Evolutionary conservation across 331 rosid species (phyloP), one percentile per base, ranked within the genome.

Genomic region (Saraca asoca): DNA sequence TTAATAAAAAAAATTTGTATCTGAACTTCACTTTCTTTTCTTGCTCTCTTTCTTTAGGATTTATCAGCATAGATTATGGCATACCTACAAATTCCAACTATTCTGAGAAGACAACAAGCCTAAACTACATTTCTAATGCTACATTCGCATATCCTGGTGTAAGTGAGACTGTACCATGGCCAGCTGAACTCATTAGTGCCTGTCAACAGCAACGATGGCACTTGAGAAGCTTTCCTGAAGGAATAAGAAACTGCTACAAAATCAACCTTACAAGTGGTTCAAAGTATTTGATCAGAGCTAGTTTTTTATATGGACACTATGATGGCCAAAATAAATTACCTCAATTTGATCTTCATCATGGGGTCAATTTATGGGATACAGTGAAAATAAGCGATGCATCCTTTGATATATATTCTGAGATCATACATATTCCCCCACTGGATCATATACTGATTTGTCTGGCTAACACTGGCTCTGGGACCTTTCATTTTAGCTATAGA

Each of bases 191-290:
- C 11, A 51, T 9, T 1, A 24, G 11, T 2, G 31, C 29, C 11
- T 3, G 4, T 6, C 79, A 43, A 38, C 73, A 51, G 4, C 75
- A 79, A 2, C 10, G 16, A 13, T 44, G 34, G 6, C n/a, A 20
- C 17, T 43, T 85, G 14, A 73, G 89, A 19, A 88, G 87, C 51
- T 88, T 88, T 62, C 89, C 95, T 12, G 53, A 8, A 8, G 89
- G 91, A 17, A 37, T 7, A 17, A 64, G 81, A 37, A 82, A 79
- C 62, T 82, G 87, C 49, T 79, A 82, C 69, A 82, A 7, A 17
- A 46, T 82, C 42, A 62, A 67, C 51, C 76, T 82, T 5, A 60
- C 55, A 0, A 69, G 15, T 8, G 73, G 59, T 11, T 59, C 41
- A 5, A 72, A 72, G 15, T 82, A 79, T 20, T 51, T 75, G 16